These are phyloP conservation scores for Stemphylium vesicarium DNA, from an alignment of 2,329 filamentous ascomycete genomes.

Conservation along the genomic window DNA sequence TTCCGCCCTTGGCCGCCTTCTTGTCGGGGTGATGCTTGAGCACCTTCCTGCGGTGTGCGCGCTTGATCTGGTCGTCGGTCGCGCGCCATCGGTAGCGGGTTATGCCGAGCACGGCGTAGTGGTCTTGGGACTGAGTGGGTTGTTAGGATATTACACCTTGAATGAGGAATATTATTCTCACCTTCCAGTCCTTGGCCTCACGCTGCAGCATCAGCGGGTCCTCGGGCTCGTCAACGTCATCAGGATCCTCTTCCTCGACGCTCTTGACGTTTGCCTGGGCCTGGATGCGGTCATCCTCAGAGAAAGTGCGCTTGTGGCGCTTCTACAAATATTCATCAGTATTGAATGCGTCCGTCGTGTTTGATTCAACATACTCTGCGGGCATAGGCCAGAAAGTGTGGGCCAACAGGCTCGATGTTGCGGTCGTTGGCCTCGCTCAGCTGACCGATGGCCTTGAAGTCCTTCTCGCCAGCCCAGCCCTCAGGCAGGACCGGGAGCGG, in stretches of 20 bases:
- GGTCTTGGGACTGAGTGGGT: constrained; percentile 75
- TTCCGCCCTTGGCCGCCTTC: constrained; percentile 86
- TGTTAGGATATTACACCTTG: constrained; percentile 7
- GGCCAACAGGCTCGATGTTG: constrained; percentile 93
- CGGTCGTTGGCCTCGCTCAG: constrained; percentile 80
- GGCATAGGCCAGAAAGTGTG: constrained; percentile 96
- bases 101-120: constrained; percentile 94
- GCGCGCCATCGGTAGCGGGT: constrained; percentile 91
- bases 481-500: constrained; percentile 77
- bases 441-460: constrained; percentile 83
- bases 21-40: constrained; percentile 99
- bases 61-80: constrained; percentile 98
- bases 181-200: constrained; percentile 99
- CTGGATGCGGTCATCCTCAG: constrained; percentile 97
- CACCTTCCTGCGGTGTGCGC: constrained; percentile 99
- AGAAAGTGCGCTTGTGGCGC: constrained; percentile 96
- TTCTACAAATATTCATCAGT: constrained; percentile 53
- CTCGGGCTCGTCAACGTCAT: constrained; percentile 92
- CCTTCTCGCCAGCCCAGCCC: constrained; percentile 86
- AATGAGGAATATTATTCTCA: constrained; percentile 46
- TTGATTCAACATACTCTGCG: constrained; percentile 70
- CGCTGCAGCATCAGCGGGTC: constrained; percentile 89
- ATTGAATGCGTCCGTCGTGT: background rate
- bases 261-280: constrained; percentile 95
- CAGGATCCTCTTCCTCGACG: constrained; percentile 86